phyloP scores from a whole-genome alignment of 1,139 yeast genomes.

The Magnusiomyces ingens region DNA sequence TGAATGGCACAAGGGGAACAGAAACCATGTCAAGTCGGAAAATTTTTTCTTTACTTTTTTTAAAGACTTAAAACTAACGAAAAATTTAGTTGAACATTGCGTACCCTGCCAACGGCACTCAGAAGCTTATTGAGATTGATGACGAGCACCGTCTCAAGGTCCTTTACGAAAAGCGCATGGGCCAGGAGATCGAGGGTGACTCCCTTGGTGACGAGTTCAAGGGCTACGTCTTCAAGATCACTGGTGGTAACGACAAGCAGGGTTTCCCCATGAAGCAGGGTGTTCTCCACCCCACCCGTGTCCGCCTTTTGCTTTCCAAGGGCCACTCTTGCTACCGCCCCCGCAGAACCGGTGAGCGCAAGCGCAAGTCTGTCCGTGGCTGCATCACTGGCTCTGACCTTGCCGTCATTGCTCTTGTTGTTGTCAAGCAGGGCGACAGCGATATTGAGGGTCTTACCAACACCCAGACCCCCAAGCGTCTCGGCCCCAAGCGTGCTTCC shows the following conservation, averaged over 20 bases:
- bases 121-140: constrained; percentile 94
- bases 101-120: constrained; percentile 99
- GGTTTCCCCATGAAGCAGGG: constrained; percentile 99
- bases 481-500: constrained; percentile 99
- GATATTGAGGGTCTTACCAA: constrained; percentile 97
- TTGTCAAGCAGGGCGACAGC: constrained; percentile 95
- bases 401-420: constrained; percentile 87
- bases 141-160: constrained; percentile 99
- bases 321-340: constrained; percentile 99
- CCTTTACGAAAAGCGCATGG: constrained; percentile 99
- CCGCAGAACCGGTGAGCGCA: constrained; percentile 99
- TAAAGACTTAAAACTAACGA: constrained; percentile 6
- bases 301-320: constrained; percentile 86
- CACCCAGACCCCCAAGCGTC: constrained; percentile 92
- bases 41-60: neutral
- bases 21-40: neutral
- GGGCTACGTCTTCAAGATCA: constrained; percentile 97
- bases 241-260: constrained; percentile 99
- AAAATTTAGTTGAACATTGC: constrained; percentile 78
- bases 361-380: constrained; percentile 99
- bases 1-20: neutral
- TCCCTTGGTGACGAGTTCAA: constrained; percentile 97
- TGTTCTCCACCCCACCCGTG: constrained; percentile 99
- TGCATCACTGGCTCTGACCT: constrained; percentile 97
- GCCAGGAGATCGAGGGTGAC: constrained; percentile 99